A percentile compares a stretch with the other conserved stretches of the same genome.
Conservation (phyloP, 805 yeast species). For the Ogataea saltuana region DNA sequence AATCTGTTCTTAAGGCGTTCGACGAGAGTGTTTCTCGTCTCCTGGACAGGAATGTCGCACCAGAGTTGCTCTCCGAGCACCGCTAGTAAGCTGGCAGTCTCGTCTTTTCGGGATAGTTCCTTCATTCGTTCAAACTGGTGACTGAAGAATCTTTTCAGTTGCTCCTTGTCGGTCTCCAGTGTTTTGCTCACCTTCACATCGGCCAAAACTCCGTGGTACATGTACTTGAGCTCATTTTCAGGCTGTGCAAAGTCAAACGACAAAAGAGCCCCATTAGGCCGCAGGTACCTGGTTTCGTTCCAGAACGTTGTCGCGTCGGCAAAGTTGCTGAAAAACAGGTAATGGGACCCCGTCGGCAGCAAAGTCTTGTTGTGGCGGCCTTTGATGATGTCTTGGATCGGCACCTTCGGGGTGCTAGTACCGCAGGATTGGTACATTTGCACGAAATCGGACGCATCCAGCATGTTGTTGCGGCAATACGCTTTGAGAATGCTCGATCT, state of each 20-base stretch:
- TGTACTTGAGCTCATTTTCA: conserved; percentile 19
- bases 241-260: conserved; percentile 46
- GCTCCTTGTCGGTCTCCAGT: conserved; percentile 6
- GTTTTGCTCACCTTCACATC: conserved; percentile 17
- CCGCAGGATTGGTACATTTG: conserved; percentile 38
- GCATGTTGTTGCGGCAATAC: conserved; percentile 39
- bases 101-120: background rate
- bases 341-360: conserved; percentile 49
- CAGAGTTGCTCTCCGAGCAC: conserved; percentile 14
- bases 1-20: background rate
- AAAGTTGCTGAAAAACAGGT: conserved; percentile 48
- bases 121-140: conserved; percentile 8
- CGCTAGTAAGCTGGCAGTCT: conserved; percentile 6
- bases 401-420: conserved; percentile 21
- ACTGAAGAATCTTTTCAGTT: conserved; percentile 2
- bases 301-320: conserved; percentile 54
- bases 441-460: conserved; percentile 42
- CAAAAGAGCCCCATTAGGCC: conserved; percentile 51
- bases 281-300: conserved; percentile 46
- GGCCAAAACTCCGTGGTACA: conserved; percentile 25
- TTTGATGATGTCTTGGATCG: conserved; percentile 44
- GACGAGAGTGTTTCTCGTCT: background rate
- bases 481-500: conserved; percentile 40
- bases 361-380: conserved; percentile 50
- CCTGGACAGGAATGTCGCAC: conserved; percentile 5